Percentiles rank a stretch among this genome's conserved stretches.
Evolutionary conservation across 2,329 filamentous ascomycete species (phyloP).

Genomic region (Lojkania enalia): DNA sequence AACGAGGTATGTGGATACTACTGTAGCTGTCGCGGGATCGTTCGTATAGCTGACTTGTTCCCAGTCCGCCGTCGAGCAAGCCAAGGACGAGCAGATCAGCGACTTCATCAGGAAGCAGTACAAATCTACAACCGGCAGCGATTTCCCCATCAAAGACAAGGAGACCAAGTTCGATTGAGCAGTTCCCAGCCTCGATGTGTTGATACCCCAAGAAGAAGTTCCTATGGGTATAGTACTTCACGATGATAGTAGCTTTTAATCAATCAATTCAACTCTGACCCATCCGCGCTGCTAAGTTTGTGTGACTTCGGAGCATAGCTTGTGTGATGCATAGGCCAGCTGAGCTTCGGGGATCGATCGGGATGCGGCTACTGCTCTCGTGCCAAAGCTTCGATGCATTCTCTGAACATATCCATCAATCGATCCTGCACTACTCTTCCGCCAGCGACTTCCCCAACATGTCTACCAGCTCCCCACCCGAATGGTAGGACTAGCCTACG

Average conservation of each 20-base stretch:
- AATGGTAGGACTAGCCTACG: constrained; percentile 49
- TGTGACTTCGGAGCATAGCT: background rate
- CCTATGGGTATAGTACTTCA: background rate
- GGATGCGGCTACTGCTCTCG: constrained; percentile 11
- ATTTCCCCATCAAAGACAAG: constrained; percentile 73
- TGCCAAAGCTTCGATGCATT: constrained; percentile 31
- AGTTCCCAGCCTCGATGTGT: background rate
- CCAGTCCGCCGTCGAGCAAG: constrained; percentile 70
- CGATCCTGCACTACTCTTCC: constrained; percentile 34
- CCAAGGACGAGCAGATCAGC: constrained; percentile 78
- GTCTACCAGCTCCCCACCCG: constrained; percentile 49
- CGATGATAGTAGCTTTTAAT: background rate
- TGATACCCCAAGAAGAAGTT: background rate
- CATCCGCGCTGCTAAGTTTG: too few relatives aligned
- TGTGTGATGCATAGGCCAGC: background rate
- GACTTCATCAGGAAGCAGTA: constrained; percentile 73
- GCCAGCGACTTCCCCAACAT: constrained; percentile 35
- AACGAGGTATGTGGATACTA: constrained; percentile 49
- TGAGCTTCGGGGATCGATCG: too few relatives aligned
- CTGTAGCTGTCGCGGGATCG: background rate
- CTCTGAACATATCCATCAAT: constrained; percentile 33
- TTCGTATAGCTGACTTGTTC: constrained; percentile 13
- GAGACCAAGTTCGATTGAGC: constrained; percentile 43
- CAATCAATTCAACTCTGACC: background rate
- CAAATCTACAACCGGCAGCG: constrained; percentile 68